Conservation (phyloP, 73 alveolate genomes). For the Paramecium caudatum region DNA sequence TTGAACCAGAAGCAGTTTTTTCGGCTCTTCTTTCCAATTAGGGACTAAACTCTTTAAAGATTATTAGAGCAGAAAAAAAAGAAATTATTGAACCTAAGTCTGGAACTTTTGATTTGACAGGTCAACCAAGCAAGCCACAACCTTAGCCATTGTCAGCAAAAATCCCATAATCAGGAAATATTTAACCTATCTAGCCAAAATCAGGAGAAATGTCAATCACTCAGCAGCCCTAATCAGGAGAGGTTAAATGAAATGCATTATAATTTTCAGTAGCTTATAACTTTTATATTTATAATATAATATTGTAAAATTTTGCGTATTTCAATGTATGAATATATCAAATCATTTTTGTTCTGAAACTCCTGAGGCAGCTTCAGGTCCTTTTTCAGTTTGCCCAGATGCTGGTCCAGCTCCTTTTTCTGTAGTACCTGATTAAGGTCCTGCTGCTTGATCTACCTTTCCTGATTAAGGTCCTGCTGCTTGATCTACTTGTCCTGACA, state of each 20-base stretch:
- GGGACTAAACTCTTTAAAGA: not conserved
- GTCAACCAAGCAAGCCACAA: no score
- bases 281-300: no score
- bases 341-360: no score
- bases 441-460: slow-evolving; percentile 15
- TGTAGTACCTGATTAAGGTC: slow-evolving; percentile 28
- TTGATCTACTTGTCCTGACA: slow-evolving; percentile 35
- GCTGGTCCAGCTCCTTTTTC: not conserved
- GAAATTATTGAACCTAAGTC: slow-evolving; percentile 1
- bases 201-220: no score
- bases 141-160: no score
- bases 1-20: not conserved
- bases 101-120: not conserved
- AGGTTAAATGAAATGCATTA: no score
- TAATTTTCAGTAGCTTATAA: no score
- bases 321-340: no score
- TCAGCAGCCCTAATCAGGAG: no score
- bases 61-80: not conserved
- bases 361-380: not conserved
- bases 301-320: no score
- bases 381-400: slow-evolving; percentile 39
- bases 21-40: not conserved
- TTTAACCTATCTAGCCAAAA: no score
- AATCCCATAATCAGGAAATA: no score
- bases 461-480: slow-evolving; percentile 28